Evolutionary conservation across 768 basidiomycete species (phyloP).

Genomic region (Psilocybe azurescens): DNA sequence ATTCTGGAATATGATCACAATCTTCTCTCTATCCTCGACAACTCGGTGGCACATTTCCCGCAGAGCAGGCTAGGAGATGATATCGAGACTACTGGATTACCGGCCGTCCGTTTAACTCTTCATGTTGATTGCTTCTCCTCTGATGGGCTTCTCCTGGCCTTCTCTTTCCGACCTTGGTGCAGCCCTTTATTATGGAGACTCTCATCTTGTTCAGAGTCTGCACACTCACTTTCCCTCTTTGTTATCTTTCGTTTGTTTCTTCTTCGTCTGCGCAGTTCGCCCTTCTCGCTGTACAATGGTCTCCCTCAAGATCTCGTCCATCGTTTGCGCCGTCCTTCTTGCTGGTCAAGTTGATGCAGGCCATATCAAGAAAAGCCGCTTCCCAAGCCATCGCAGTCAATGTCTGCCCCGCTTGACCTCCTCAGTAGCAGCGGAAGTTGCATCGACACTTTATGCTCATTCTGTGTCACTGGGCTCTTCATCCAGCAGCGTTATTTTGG

Average conservation of each 20-base stretch:
- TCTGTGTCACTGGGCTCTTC: not conserved
- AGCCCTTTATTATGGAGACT: constrained; percentile 1
- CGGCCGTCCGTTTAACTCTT: constrained; percentile 15
- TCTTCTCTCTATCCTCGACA: constrained; percentile 12
- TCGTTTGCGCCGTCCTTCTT: constrained; percentile 22
- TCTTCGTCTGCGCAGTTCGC: constrained; percentile 2
- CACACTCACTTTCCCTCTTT: constrained; percentile 6
- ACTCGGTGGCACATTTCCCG: constrained; percentile 12
- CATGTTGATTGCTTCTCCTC: constrained; percentile 7
- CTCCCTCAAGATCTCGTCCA: constrained; percentile 11
- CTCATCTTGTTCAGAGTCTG: constrained; percentile 7
- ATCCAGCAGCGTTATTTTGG: not conserved
- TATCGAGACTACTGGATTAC: constrained; percentile 15
- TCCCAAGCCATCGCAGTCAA: constrained; percentile 16
- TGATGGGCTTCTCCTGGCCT: constrained; percentile 9
- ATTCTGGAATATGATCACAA: constrained; percentile 1
- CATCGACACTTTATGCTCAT: not conserved
- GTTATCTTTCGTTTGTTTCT: constrained; percentile 2
- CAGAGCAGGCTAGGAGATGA: constrained; percentile 7
- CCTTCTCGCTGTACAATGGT: constrained; percentile 18
- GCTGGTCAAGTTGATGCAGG: constrained; percentile 23
- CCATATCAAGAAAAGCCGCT: constrained; percentile 18
- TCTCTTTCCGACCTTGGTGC: constrained; percentile 4
- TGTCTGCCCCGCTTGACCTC: constrained; percentile 23
- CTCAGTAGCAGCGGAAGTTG: not conserved